Conservation (phyloP, 2,329 filamentous ascomycete species). For the Drechslerella coelobrocha region DNA sequence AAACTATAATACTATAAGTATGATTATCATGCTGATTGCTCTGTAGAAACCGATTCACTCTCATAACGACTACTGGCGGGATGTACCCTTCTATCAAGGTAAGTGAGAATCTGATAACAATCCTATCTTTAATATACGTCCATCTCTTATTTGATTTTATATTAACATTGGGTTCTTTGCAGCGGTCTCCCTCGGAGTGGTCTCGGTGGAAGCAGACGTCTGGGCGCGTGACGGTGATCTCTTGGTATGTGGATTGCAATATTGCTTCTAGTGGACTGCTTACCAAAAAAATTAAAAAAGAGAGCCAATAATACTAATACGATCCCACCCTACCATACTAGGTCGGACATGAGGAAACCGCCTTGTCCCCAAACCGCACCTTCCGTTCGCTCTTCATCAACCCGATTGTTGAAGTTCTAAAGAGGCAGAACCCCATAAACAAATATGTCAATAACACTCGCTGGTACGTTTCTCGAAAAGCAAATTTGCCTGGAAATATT, state of each 20-base stretch:
- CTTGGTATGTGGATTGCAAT: slow-evolving; percentile 57
- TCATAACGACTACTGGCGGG: slow-evolving; percentile 73
- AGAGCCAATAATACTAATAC: neutral
- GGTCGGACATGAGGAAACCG: slow-evolving; percentile 68
- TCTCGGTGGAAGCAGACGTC: slow-evolving; percentile 73
- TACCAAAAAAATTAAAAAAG: too few relatives aligned
- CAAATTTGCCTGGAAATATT: neutral
- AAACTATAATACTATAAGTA: neutral
- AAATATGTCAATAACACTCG: slow-evolving; percentile 57
- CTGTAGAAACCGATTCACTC: slow-evolving; percentile 64
- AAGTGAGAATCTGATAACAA: slow-evolving; percentile 64
- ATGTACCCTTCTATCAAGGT: slow-evolving; percentile 69
- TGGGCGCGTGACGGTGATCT: slow-evolving; percentile 68
- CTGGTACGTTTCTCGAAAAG: slow-evolving; percentile 39
- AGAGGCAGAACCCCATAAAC: slow-evolving; percentile 63
- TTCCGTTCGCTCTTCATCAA: slow-evolving; percentile 70
- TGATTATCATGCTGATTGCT: slow-evolving; percentile 10
- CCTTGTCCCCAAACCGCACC: slow-evolving; percentile 66
- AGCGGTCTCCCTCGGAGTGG: slow-evolving; percentile 65
- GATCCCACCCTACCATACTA: slow-evolving; percentile 13
- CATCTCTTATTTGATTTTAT: neutral
- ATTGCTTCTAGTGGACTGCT: neutral
- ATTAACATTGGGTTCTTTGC: neutral
- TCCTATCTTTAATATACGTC: too few relatives aligned
- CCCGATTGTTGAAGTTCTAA: slow-evolving; percentile 68